phyloP scores from a whole-genome alignment of 1,139 yeast genomes.

The Eremothecium cymbalariae region DNA sequence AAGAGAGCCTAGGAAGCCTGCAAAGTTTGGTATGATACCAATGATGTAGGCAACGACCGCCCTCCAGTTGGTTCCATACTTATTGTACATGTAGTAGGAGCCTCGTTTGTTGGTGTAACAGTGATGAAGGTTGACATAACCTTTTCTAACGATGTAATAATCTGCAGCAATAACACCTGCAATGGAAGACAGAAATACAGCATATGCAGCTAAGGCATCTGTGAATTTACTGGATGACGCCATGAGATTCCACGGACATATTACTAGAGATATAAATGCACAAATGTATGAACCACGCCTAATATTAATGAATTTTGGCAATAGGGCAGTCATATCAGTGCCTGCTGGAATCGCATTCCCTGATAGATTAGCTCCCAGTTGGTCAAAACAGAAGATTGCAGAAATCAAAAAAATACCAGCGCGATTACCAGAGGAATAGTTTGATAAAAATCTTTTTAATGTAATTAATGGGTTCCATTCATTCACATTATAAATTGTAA shows the following conservation, averaged over 20 bases:
- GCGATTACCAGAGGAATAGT: conserved; percentile 58
- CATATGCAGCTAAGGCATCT: conserved; percentile 74
- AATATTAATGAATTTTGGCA: conserved; percentile 73
- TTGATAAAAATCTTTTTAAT: conserved; percentile 53
- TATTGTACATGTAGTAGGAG: conserved; percentile 51
- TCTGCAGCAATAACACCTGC: conserved; percentile 79
- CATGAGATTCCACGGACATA: conserved; percentile 85
- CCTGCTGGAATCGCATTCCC: conserved; percentile 88
- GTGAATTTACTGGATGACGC: conserved; percentile 70
- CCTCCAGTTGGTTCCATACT: conserved; percentile 71
- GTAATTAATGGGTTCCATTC: conserved; percentile 85
- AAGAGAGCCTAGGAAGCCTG: conserved; percentile 73
- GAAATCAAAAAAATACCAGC: conserved; percentile 82
- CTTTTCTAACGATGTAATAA: conserved; percentile 68
- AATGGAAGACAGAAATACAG: conserved; percentile 78
- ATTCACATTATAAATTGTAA: conserved; percentile 56
- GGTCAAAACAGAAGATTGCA: conserved; percentile 71
- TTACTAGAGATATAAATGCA: conserved; percentile 64
- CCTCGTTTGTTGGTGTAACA: conserved; percentile 43
- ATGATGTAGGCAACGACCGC: conserved; percentile 62
- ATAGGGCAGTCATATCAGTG: conserved; percentile 76
- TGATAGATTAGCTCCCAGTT: conserved; percentile 79
- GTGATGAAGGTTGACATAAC: conserved; percentile 55
- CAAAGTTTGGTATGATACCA: conserved; percentile 75
- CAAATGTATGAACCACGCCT: conserved; percentile 78